Percentiles rank a stretch among this genome's conserved stretches.
phyloP scores from a whole-genome alignment of 2,329 filamentous ascomycete genomes.

The Hypoxylon sp. region DNA sequence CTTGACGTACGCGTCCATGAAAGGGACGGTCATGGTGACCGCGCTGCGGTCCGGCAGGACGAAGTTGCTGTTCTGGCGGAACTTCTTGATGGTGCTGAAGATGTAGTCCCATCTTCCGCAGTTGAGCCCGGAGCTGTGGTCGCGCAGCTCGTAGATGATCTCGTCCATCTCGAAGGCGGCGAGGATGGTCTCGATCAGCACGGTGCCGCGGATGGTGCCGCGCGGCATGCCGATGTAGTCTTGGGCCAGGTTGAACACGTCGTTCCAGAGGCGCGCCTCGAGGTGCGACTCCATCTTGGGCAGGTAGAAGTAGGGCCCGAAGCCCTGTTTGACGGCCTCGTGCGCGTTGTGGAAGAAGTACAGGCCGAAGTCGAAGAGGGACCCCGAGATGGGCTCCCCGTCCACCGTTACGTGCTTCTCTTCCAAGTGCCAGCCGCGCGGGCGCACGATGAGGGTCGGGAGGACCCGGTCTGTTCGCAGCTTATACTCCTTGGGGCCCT shows the following conservation, averaged over 20 bases:
- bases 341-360: constrained; percentile 99
- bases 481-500: constrained; percentile 96
- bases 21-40: constrained; percentile 98
- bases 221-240: constrained; percentile 91
- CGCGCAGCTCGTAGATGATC: constrained; percentile 99
- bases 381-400: constrained; percentile 91
- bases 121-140: constrained; percentile 96
- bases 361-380: constrained; percentile 95
- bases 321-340: constrained; percentile 85
- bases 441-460: constrained; percentile 92
- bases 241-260: constrained; percentile 95
- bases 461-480: constrained; percentile 87
- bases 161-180: constrained; percentile 99
- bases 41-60: constrained; percentile 90
- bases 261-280: constrained; percentile 97
- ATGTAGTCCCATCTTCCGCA: constrained; percentile 99
- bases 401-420: constrained; percentile 98
- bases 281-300: constrained; percentile 99
- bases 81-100: constrained; percentile 99
- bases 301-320: constrained; percentile 96
- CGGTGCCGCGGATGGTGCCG: constrained; percentile 93
- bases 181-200: constrained; percentile 97
- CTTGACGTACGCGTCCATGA: constrained; percentile 97
- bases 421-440: constrained; percentile 96
- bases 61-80: constrained; percentile 94